Percentiles rank a stretch among this genome's conserved stretches.
Evolutionary conservation across 2,329 filamentous ascomycete species (phyloP).

Genomic region (Colletotrichum eleusines): DNA sequence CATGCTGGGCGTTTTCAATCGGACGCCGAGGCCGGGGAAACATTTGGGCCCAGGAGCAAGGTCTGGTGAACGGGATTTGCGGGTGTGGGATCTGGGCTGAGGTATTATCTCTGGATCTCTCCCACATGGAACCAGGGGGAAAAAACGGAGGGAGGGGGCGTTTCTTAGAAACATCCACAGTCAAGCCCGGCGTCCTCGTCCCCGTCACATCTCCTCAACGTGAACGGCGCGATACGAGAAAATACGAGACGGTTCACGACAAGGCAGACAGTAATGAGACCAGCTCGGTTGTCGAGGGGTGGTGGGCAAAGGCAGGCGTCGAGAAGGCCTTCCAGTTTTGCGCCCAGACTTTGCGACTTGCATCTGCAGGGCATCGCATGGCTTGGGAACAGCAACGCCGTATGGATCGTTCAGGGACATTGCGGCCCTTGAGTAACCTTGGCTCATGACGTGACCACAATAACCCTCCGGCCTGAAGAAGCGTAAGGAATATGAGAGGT

Average conservation of each 20-base stretch:
- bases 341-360: conserved; percentile 7
- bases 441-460: conserved; percentile 15
- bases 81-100: not conserved
- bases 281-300: not conserved
- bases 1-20: not conserved
- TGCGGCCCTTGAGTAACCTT: conserved; percentile 7
- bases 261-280: not conserved
- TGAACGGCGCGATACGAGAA: not conserved
- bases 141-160: not conserved
- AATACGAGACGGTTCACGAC: not conserved
- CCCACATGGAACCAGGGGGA: not conserved
- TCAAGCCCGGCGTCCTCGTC: not conserved
- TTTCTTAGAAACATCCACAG: not conserved
- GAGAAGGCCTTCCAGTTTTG: not conserved
- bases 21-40: conserved; percentile 1
- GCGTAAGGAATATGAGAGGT: not conserved
- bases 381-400: not conserved
- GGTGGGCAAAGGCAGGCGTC: conserved; percentile 3
- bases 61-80: not conserved
- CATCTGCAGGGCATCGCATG: conserved; percentile 7
- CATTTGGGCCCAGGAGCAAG: not conserved
- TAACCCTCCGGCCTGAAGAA: not conserved
- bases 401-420: not conserved
- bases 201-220: not conserved
- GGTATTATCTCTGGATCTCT: not conserved